Percentiles rank a stretch among this genome's conserved stretches.
These are phyloP conservation scores for Meyerozyma guilliermondii DNA, from an alignment of 1,139 yeast genomes.

Conservation along the genomic window DNA sequence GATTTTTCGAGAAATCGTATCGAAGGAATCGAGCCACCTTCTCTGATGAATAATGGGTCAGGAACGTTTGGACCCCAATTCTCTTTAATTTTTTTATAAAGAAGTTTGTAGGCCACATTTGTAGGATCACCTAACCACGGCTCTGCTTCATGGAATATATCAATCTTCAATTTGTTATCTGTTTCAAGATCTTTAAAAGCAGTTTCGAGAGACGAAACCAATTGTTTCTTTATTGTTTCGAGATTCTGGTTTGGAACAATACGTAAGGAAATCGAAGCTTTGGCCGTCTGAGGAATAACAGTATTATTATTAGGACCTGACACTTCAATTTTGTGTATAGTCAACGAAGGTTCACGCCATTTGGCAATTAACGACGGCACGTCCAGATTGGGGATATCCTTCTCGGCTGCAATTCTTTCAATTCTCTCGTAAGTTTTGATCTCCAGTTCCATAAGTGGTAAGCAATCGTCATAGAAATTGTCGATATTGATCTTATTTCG, in stretches of 20 bases:
- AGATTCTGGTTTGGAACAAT: constrained; percentile 86
- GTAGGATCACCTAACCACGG: constrained; percentile 93
- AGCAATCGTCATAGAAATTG: constrained; percentile 61
- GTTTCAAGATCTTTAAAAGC: constrained; percentile 47
- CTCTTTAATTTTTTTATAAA: constrained; percentile 51
- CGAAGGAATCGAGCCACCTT: constrained; percentile 95
- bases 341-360: constrained; percentile 89
- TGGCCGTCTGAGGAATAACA: constrained; percentile 79
- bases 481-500: constrained; percentile 55
- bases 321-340: constrained; percentile 80
- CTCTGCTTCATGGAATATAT: constrained; percentile 79
- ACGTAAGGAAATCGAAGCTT: constrained; percentile 74
- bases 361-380: constrained; percentile 63
- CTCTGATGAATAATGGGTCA: constrained; percentile 81
- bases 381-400: constrained; percentile 24
- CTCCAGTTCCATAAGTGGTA: constrained; percentile 54
- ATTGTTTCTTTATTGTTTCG: constrained; percentile 45
- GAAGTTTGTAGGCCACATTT: constrained; percentile 64
- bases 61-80: constrained; percentile 59
- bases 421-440: constrained; percentile 59
- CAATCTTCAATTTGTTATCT: constrained; percentile 54
- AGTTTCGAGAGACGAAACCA: constrained; percentile 41
- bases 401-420: constrained; percentile 27
- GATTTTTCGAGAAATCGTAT: constrained; percentile 78
- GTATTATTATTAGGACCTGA: constrained; percentile 91